phyloP scores from a whole-genome alignment of 768 basidiomycete genomes.

The Scleroderma citrinum region DNA sequence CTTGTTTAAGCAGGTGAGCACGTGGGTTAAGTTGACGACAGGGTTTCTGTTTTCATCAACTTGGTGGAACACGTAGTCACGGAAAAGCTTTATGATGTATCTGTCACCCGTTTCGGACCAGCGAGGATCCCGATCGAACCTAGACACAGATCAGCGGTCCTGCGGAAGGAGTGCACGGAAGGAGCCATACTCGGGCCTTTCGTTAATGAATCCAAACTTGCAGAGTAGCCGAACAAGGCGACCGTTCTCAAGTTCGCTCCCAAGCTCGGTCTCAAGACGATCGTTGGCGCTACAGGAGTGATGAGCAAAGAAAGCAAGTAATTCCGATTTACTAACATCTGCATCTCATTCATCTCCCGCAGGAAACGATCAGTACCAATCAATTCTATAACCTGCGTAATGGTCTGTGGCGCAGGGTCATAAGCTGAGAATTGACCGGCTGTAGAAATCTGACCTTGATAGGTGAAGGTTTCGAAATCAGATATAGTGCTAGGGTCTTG shows the following conservation, averaged over 20 bases:
- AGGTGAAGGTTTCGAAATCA: constrained; percentile 65
- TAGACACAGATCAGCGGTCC: constrained; percentile 27
- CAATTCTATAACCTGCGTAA: constrained; percentile 78
- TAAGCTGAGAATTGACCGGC: neutral
- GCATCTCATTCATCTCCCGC: constrained; percentile 81
- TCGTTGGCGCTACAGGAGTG: constrained; percentile 61
- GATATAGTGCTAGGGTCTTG: constrained; percentile 71
- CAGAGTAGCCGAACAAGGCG: constrained; percentile 82
- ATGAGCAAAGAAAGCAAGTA: neutral
- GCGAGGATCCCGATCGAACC: constrained; percentile 89
- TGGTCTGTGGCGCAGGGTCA: constrained; percentile 41
- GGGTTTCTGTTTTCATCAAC: constrained; percentile 88
- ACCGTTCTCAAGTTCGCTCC: constrained; percentile 90
- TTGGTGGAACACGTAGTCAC: constrained; percentile 98
- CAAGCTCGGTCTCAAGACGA: constrained; percentile 73
- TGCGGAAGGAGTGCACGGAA: neutral
- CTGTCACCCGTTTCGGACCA: constrained; percentile 99
- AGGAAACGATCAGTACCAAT: constrained; percentile 57
- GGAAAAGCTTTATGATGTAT: constrained; percentile 96
- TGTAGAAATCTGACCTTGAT: constrained; percentile 45
- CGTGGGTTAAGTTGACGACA: constrained; percentile 85
- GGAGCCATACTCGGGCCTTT: constrained; percentile 97
- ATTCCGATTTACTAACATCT: constrained; percentile 47
- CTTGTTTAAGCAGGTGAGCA: constrained; percentile 91
- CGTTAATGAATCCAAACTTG: constrained; percentile 98